Base-by-base conservation (phyloP, 108 stramenopile genomes). In the Skeletonema menzelii region DNA sequence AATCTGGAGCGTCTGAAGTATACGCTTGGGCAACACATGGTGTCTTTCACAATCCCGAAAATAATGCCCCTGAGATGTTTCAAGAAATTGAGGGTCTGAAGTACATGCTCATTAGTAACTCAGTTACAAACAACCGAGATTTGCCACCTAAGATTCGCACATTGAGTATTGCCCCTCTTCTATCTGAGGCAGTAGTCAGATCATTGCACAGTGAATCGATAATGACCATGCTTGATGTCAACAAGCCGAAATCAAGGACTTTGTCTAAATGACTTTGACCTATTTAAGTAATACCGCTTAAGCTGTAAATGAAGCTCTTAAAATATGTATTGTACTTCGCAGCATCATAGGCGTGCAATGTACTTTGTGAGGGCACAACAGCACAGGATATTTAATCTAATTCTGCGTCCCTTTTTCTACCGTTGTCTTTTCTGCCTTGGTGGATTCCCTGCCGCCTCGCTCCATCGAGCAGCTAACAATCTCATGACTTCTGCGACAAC, bases 21-120 rank as follows among this genome's bases (percentile, higher is more conserved):
- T 91, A 91, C 60, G 92, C 89, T 13, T 96, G 92, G 91, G 88
- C 92, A 8, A 93, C 95, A 3, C 95, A 96, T 69, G 95, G 92
- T 5, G 92, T 96, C 5, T 90, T 93, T 79, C 86, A 87, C 26
- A 68, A 77, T 0, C 61, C 69, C 2, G 59, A 74, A n/a, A 76
- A 76, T 27, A 62, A 80, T 22, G 77, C 86, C 4, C 85, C 81
- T 8, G 84, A 89, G 63, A 84, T 78, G 65, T 75, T 95, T 62
- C 75, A 80, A 56, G 79, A 75, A 19, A 73, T 88, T 13, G 80
- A 87, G 30, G 80, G 79, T 15, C 69, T 93, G 77, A 85, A 95
- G 26, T 95, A 92, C 56, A 65, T 92, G 20, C 68, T 96, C 32
- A 87, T 96, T 32, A 88, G 88, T 62, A 96, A 96, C 68, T 90